phyloP scores from a whole-genome alignment of 208 protist genomes.

The Strigomonas galati region DNA sequence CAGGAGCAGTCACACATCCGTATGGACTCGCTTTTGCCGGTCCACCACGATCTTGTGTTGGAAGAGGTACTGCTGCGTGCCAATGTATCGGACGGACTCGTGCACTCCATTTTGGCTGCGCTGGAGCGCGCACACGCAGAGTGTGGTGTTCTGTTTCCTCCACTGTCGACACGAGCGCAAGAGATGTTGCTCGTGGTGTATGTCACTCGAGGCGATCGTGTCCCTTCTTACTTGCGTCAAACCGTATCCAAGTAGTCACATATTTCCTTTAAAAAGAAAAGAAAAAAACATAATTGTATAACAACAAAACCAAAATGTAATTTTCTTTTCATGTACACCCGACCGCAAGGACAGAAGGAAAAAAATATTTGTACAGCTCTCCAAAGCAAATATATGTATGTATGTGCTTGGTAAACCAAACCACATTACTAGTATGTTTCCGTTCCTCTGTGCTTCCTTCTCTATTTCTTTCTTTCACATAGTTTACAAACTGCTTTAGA shows the following conservation, averaged over 20 bases:
- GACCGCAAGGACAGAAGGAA: too few relatives aligned
- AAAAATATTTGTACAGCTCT: background rate
- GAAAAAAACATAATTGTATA: background rate
- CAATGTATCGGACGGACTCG: background rate
- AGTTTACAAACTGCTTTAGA: too few relatives aligned
- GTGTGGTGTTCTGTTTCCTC: background rate
- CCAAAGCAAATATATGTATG: too few relatives aligned
- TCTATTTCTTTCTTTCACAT: background rate
- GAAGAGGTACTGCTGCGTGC: background rate
- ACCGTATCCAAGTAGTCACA: background rate
- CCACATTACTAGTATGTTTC: too few relatives aligned
- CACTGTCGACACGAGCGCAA: background rate
- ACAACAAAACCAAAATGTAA: background rate
- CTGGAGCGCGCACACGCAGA: background rate
- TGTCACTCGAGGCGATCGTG: background rate
- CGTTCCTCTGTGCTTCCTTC: too few relatives aligned
- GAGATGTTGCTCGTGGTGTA: background rate
- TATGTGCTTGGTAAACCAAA: too few relatives aligned
- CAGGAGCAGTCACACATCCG: background rate
- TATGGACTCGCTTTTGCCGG: background rate
- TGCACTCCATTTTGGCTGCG: background rate
- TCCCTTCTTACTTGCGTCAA: background rate
- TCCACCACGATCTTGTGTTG: background rate
- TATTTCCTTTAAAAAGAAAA: background rate
- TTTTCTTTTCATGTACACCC: too few relatives aligned